Evolutionary conservation across 2,329 filamentous ascomycete species (phyloP).

Genomic region (Aspergillus melleus): DNA sequence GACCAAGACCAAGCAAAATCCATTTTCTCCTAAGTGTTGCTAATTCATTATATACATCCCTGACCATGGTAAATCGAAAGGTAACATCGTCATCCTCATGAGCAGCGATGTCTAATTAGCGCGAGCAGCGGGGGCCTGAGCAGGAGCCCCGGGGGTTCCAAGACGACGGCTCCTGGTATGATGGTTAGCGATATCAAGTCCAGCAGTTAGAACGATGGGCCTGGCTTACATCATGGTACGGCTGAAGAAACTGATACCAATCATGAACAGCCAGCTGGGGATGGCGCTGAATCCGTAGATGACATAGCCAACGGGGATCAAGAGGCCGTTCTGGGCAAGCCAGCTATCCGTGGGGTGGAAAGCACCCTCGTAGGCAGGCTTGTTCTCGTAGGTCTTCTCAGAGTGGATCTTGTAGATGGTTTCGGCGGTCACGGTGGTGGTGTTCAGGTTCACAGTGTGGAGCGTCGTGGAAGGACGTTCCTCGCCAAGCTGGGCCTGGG

Average conservation of each 20-base stretch:
- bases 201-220: not conserved
- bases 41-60: conserved; percentile 37
- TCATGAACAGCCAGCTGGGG: conserved; percentile 66
- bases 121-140: conserved; percentile 14
- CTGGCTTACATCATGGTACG: conserved; percentile 60
- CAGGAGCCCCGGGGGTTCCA: conserved; percentile 20
- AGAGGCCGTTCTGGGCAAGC: conserved; percentile 55
- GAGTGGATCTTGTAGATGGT: conserved; percentile 59
- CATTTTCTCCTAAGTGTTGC: conserved; percentile 14
- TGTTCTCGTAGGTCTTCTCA: conserved; percentile 56
- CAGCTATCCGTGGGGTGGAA: conserved; percentile 63
- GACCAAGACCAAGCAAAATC: conserved; percentile 11
- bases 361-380: conserved; percentile 55
- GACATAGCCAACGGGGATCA: conserved; percentile 56
- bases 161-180: conserved; percentile 29
- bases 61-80: conserved; percentile 16
- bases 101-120: conserved; percentile 20
- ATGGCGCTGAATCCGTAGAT: conserved; percentile 58
- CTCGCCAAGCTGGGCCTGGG: conserved; percentile 53
- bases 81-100: conserved; percentile 11
- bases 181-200: conserved; percentile 11
- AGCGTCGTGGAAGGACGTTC: conserved; percentile 54
- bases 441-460: conserved; percentile 57
- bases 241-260: conserved; percentile 61
- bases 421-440: conserved; percentile 56